These are phyloP conservation scores for Hippophae tibetana DNA, from an alignment of 306 rosid genomes.

Conservation along the genomic window DNA sequence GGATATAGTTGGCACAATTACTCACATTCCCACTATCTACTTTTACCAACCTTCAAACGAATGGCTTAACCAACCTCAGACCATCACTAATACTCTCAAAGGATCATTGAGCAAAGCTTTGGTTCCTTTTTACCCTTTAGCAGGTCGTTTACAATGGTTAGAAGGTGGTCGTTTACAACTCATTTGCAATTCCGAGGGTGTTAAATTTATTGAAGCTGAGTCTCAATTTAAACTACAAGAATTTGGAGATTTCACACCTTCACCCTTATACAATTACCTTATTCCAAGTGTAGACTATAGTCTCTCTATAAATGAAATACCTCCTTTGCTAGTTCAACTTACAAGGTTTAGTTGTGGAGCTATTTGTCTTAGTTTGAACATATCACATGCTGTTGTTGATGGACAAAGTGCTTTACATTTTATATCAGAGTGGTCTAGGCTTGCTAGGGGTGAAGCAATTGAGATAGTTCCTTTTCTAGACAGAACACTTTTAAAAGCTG, in stretches of 20 bases:
- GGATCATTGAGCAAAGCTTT: constrained; percentile 35
- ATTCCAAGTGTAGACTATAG: constrained; percentile 27
- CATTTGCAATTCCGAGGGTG: constrained; percentile 44
- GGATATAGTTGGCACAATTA: constrained; percentile 41
- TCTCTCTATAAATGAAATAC: constrained; percentile 31
- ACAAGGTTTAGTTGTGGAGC: constrained; percentile 43
- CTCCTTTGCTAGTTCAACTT: constrained; percentile 28
- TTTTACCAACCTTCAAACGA: constrained; percentile 21
- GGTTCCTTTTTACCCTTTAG: constrained; percentile 55
- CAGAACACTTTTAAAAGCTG: constrained; percentile 15
- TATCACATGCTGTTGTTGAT: constrained; percentile 33
- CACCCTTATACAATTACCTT: constrained; percentile 3
- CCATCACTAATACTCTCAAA: constrained; percentile 30
- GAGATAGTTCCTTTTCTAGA: constrained; percentile 34
- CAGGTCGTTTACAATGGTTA: constrained; percentile 44
- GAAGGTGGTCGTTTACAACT: constrained; percentile 39
- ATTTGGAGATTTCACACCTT: constrained; percentile 27
- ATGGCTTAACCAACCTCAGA: not conserved
- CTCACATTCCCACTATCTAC: constrained; percentile 44
- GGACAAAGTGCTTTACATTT: constrained; percentile 36
- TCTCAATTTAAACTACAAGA: constrained; percentile 20
- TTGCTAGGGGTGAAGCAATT: constrained; percentile 35
- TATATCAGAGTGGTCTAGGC: constrained; percentile 35
- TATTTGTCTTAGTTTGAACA: constrained; percentile 7
- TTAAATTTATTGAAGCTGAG: constrained; percentile 37